Percentiles rank a stretch among this genome's conserved stretches.
These are phyloP conservation scores for Eucalyptus cloeziana DNA, from an alignment of 345 rosid species.

Conservation along the genomic window DNA sequence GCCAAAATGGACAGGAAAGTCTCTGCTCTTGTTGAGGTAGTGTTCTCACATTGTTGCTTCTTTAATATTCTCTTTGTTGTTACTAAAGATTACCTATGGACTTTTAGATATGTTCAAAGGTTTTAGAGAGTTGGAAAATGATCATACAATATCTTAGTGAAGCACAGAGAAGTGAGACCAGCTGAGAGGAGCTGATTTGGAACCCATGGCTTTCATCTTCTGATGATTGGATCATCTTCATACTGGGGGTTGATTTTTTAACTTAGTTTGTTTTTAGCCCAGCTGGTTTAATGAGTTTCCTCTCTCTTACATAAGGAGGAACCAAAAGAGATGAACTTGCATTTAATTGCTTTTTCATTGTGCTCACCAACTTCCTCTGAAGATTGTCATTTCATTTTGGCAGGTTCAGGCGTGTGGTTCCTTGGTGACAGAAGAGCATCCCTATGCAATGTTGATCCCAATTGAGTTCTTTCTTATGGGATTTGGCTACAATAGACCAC, in stretches of 20 bases:
- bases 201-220: not conserved
- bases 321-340: not conserved
- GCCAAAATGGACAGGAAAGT: constrained; percentile 26
- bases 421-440: constrained; percentile 58
- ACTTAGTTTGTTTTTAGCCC: not conserved
- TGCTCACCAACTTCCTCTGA: not conserved
- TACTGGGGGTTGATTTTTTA: not conserved
- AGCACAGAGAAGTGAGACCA: not conserved
- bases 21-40: constrained; percentile 52
- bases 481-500: constrained; percentile 29
- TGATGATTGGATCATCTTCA: not conserved
- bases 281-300: not conserved
- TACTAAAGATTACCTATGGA: not conserved
- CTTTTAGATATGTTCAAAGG: not conserved
- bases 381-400: not conserved
- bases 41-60: not conserved
- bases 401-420: constrained; percentile 64
- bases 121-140: not conserved
- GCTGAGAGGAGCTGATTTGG: not conserved
- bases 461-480: constrained; percentile 46
- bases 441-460: constrained; percentile 55
- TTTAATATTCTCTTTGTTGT: not conserved
- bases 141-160: not conserved
- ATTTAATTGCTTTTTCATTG: not conserved
- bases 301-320: not conserved